Evolutionary conservation across 495 filamentous ascomycete species (phyloP).

Genomic region (Melanomma pulvis-pyrius): DNA sequence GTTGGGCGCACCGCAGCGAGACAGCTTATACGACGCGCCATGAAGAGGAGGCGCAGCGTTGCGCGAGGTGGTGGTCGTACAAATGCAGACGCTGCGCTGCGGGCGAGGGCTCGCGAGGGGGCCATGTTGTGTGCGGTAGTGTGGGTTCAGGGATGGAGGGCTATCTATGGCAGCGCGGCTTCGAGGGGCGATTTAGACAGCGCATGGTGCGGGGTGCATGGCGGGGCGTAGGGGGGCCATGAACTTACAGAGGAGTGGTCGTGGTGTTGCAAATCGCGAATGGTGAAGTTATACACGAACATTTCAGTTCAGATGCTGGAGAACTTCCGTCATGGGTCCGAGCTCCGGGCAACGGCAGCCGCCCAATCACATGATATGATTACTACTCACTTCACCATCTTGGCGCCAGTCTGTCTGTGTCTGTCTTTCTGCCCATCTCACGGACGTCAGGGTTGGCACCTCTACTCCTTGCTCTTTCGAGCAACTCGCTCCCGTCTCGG

Average conservation of each 20-base stretch:
- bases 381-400: conserved; percentile 1
- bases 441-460: no score
- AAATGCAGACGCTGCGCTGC: conserved; percentile 18
- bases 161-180: background rate
- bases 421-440: no score
- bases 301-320: background rate
- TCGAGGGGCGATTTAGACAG: background rate
- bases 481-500: background rate
- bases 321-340: conserved; percentile 25
- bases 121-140: conserved; percentile 18
- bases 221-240: background rate
- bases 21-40: conserved; percentile 7
- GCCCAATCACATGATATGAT: conserved; percentile 13
- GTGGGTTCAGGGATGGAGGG: background rate
- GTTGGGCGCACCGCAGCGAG: background rate
- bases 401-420: background rate
- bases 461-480: background rate
- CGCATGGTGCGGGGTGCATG: conserved; percentile 2
- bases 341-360: conserved; percentile 1
- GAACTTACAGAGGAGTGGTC: conserved; percentile 3
- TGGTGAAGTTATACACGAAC: conserved; percentile 1
- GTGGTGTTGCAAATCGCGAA: background rate
- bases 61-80: conserved; percentile 16
- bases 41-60: conserved; percentile 24
- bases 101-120: conserved; percentile 31